Base-by-base conservation (phyloP, 2,329 filamentous ascomycete species). In the Venturiaceae sp. region DNA sequence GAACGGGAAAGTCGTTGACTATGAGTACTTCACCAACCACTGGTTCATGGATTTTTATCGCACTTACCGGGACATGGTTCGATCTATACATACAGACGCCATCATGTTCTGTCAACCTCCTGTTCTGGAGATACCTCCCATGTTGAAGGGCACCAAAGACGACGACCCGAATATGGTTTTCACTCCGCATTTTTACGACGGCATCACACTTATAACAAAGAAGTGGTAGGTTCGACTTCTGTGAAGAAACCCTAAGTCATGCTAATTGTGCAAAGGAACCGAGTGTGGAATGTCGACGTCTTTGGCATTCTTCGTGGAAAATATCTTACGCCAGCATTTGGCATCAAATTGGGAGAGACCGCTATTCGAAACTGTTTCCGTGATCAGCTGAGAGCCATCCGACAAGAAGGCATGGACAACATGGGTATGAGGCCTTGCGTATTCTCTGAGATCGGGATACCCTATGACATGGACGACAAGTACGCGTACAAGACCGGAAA, bases 401-500 rank as follows among this genome's bases (percentile, higher is more conserved):
- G 85, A 54, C 81, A 95, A 63, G 94, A 99, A 72, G 95, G 92
- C 0, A 74, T 87, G n/a, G 87, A 95, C 58, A 85, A 90, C 60
- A 90, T 91, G 77, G 94, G 94, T 21, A 84, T 88, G 23, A 92
- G 95, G 65, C 94, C 94, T 0, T 90, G 91, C 65, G 74, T 99
- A 4, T 84, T 96, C 71, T 95, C 90, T 0, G 94, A 99, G 69
- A 97, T 97, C 66, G 94, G 94, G 7, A 96, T 99, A 60, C 94
- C 94, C 0, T 99, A 96, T 69, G 94, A 99, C 69, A 97, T 99
- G 95, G 92, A 99, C 67, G 86, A 96, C 64, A 92, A 96, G 72
- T 80, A 94, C 67, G 94, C 94, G 1, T 99, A 99, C 74, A 89
- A 90, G 73, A 96, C 90, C 5, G 94, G 95, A 7, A 89, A 99